Evolutionary conservation across 805 yeast genomes (phyloP).

Genomic region (Yamadazyma akitaensis): DNA sequence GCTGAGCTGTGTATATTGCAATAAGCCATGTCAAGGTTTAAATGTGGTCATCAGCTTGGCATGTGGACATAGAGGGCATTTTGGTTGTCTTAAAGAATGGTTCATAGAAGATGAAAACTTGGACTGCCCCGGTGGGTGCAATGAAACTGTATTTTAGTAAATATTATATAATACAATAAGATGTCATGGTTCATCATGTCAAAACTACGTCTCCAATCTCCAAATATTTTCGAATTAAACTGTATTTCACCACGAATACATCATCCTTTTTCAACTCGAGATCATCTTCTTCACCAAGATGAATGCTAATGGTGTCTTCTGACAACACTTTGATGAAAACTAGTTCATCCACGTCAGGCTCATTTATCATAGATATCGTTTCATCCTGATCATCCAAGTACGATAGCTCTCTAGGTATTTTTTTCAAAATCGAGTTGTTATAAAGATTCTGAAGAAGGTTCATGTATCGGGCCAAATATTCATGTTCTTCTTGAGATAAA

Average conservation of each 20-base stretch:
- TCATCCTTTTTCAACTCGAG: slow-evolving; percentile 60
- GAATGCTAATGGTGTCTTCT: slow-evolving; percentile 23
- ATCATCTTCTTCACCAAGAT: slow-evolving; percentile 38
- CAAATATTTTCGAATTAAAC: slow-evolving; percentile 31
- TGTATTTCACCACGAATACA: slow-evolving; percentile 72
- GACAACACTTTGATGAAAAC: slow-evolving; percentile 64
- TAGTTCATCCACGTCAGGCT: slow-evolving; percentile 71
- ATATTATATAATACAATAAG: background rate
- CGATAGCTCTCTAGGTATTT: slow-evolving; percentile 66
- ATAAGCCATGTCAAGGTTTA: slow-evolving; percentile 71
- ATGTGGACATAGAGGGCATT: slow-evolving; percentile 90
- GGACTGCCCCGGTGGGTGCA: slow-evolving; percentile 83
- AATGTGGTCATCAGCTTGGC: slow-evolving; percentile 52
- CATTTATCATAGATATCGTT: slow-evolving; percentile 66
- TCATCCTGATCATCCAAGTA: slow-evolving; percentile 66
- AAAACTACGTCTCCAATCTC: slow-evolving; percentile 37
- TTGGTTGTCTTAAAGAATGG: slow-evolving; percentile 78
- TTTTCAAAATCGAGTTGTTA: slow-evolving; percentile 60
- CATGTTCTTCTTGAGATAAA: slow-evolving; percentile 58
- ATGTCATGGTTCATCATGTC: slow-evolving; percentile 19
- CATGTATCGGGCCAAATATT: slow-evolving; percentile 68
- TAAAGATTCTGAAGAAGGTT: slow-evolving; percentile 62
- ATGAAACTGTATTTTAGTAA: slow-evolving; percentile 14
- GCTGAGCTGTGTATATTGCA: slow-evolving; percentile 74
- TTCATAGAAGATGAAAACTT: slow-evolving; percentile 57